Evolutionary conservation across 2,329 filamentous ascomycete species (phyloP), one percentile per base, ranked within the genome.

Genomic region (Epichloe glyceriae): DNA sequence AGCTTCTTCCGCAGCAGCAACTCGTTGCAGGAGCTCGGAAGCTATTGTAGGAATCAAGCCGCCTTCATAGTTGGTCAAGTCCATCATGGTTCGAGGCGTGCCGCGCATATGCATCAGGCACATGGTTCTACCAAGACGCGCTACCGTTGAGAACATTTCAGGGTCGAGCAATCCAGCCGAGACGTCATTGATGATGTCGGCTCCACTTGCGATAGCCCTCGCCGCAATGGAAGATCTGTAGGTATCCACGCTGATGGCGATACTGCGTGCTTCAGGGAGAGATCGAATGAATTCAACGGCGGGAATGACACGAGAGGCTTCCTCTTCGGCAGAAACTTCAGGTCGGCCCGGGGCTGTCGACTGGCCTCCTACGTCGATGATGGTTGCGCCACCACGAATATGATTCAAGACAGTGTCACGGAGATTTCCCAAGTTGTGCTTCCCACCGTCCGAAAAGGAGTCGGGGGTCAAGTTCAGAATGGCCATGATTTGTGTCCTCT

Each of bases 391-490:
- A 7, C 73, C 71, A 39, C 69, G 67, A 54, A 94, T 78, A 62
- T 88, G 82, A 11, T 68, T 58, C 47, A 72, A 68, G 15, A 90
- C 74, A 1, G 79, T 85, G 12, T 72, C 62, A 12, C 73, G 68
- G 26, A 93, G 73, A 55, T 79, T 72, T 12, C 68, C 61, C 22
- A 71, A 61, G 42, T 70, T 68, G 64, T 89, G 78, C 8, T 73
- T 61, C 8, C 89, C 89, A 49, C 89, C 91, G 62, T 97, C 90
- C 1, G 91, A 97, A 71, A 98, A 98, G 10, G 91, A 97, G 69
- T 98, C 91, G 0, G 91, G 91, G 0, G 93, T 97, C 49, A 95
- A 71, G 67, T 98, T 98, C 44, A 97, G 74, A 56, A 98, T 95
- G 50, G 86, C 87, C 93, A 98, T 98, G 57, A 96, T 70, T 44